Percentiles rank a stretch among this genome's conserved stretches.
These are phyloP conservation scores for Chrysanthemum seticuspe DNA, from an alignment of 129 eudicot genomes.

Conservation along the genomic window DNA sequence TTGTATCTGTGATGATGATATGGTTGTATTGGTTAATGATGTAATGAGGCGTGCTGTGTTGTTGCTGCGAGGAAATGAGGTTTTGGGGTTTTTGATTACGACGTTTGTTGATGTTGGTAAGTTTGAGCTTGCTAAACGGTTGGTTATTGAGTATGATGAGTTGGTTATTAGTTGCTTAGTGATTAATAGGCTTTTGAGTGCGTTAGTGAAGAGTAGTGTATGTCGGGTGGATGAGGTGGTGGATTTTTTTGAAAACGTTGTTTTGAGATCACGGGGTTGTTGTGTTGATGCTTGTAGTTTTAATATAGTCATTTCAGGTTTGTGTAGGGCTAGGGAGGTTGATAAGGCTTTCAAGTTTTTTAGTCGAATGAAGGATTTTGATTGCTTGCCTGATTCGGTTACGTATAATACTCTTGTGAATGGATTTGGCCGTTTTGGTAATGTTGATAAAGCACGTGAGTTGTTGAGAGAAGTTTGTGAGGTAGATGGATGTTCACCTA, in stretches of 20 bases:
- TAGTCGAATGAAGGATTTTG: conserved; percentile 48
- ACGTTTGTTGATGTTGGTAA: conserved; percentile 54
- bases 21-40: conserved; percentile 48
- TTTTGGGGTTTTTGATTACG: conserved; percentile 42
- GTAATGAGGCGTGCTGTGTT: conserved; percentile 52
- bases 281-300: conserved; percentile 56
- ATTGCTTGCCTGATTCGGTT: conserved; percentile 62
- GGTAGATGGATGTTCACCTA: conserved; percentile 46
- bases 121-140: conserved; percentile 48
- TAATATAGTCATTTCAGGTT: conserved; percentile 72
- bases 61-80: conserved; percentile 29
- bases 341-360: conserved; percentile 59
- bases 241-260: conserved; percentile 49
- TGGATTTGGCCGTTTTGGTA: conserved; percentile 64
- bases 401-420: conserved; percentile 65
- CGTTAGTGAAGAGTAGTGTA: conserved; percentile 40
- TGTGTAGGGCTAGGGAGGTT: conserved; percentile 54
- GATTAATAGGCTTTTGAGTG: conserved; percentile 60
- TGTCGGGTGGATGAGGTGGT: conserved; percentile 65
- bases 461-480: conserved; percentile 44
- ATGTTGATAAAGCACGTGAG: conserved; percentile 51
- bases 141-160: conserved; percentile 46
- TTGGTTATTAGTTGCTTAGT: conserved; percentile 40
- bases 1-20: conserved; percentile 23
- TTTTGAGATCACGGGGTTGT: conserved; percentile 47